A percentile compares a stretch with the other conserved stretches of the same genome.
phyloP scores from a whole-genome alignment of 768 basidiomycete species.

The Kockovaella imperatae region DNA sequence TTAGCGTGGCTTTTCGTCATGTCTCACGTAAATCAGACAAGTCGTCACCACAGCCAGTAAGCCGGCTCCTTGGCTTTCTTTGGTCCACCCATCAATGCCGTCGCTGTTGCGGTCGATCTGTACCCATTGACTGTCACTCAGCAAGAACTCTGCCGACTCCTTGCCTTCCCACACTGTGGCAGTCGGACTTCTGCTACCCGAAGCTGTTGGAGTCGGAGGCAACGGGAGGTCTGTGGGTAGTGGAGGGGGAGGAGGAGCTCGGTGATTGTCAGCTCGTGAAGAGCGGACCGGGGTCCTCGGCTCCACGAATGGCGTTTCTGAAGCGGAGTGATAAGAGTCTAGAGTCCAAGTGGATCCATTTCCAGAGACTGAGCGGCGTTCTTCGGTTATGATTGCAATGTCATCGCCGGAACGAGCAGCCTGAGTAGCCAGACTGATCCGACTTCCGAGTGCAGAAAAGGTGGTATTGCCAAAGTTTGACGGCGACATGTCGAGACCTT shows the following conservation, averaged over 20 bases:
- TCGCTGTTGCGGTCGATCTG: slow-evolving; percentile 20
- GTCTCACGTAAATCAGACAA: slow-evolving; percentile 30
- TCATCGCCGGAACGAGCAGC: neutral
- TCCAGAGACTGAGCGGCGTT: neutral
- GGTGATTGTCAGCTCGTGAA: neutral
- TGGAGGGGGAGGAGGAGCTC: slow-evolving; percentile 35
- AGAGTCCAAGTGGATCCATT: slow-evolving; percentile 23
- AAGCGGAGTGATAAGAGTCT: slow-evolving; percentile 21
- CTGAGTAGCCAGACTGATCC: slow-evolving; percentile 9
- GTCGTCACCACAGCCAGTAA: slow-evolving; percentile 8
- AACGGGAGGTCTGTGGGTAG: slow-evolving; percentile 31
- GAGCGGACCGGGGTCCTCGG: slow-evolving; percentile 1
- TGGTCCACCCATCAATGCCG: slow-evolving; percentile 25
- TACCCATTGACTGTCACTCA: slow-evolving; percentile 31
- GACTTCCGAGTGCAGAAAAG: no score
- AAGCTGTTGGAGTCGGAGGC: slow-evolving; percentile 28
- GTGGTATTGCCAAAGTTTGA: neutral
- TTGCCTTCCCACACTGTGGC: slow-evolving; percentile 16
- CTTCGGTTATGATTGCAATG: slow-evolving; percentile 11
- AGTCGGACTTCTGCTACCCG: slow-evolving; percentile 17
- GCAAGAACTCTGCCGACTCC: slow-evolving; percentile 26
- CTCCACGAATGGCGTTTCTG: neutral
- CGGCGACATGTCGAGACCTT: neutral
- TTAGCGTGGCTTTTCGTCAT: neutral
- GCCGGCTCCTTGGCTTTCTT: slow-evolving; percentile 19